Conservation (phyloP, 1,139 yeast genomes). For the Magnusiomyces clavatus region DNA sequence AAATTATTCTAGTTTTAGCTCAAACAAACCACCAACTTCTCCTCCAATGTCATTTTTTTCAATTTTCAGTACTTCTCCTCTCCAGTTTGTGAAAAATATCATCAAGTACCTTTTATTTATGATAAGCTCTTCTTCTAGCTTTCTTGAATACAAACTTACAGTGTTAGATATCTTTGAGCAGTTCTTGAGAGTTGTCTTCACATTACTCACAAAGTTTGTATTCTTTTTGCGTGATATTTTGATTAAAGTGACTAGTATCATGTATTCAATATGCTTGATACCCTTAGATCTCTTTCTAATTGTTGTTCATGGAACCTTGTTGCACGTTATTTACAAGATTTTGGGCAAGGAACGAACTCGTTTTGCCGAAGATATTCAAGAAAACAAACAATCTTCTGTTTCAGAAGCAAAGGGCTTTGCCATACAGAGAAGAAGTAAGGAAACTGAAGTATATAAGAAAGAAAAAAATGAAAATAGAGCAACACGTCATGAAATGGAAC, state of each 20-base stretch:
- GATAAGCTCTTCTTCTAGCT: not conserved
- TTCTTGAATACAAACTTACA: not conserved
- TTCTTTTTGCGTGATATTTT: constrained; percentile 19
- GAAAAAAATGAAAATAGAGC: too few species aligned
- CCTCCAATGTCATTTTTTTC: too few species aligned
- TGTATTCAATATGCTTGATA: constrained; percentile 15
- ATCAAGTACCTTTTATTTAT: too few species aligned
- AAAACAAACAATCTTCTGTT: not conserved
- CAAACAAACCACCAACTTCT: too few species aligned
- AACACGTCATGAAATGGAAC: not conserved
- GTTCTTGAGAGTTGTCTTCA: constrained; percentile 5
- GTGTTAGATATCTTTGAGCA: not conserved
- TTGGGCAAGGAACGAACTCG: constrained; percentile 1
- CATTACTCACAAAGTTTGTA: constrained; percentile 15
- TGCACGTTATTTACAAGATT: constrained; percentile 1
- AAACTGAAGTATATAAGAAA: not conserved
- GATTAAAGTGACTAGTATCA: constrained; percentile 12
- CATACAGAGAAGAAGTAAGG: not conserved
- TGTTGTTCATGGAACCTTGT: constrained; percentile 10
- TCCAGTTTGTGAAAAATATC: too few species aligned
- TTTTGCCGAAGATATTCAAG: not conserved
- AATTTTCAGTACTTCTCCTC: too few species aligned
- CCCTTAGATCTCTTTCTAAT: constrained; percentile 21
- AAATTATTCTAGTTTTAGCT: too few species aligned
- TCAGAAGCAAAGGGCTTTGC: not conserved